These are phyloP conservation scores for Gliomastix tumulicola DNA, from an alignment of 2,329 filamentous ascomycete genomes.

Conservation along the genomic window DNA sequence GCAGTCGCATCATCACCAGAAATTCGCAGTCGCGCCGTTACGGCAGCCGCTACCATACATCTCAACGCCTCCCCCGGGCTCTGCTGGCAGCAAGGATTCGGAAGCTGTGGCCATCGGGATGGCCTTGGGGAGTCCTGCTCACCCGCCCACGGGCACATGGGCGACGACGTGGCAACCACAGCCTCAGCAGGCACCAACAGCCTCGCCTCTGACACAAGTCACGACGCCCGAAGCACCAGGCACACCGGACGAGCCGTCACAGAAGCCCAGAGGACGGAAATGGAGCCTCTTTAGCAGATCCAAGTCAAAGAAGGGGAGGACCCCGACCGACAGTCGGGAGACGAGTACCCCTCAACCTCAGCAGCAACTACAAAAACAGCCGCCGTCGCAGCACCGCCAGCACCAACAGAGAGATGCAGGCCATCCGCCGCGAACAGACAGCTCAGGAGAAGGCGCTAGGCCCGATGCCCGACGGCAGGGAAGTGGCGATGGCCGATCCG, in stretches of 20 bases:
- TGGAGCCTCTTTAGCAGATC: conserved; percentile 48
- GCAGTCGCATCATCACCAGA: too few species aligned
- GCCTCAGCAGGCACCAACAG: conserved; percentile 1
- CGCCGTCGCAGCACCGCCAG: too few species aligned
- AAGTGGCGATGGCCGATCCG: not conserved
- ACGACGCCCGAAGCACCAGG: not conserved
- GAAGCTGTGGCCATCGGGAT: conserved; percentile 53
- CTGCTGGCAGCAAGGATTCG: not conserved
- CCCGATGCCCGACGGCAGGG: too few species aligned
- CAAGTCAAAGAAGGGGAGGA: conserved; percentile 21
- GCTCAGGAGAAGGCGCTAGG: too few species aligned
- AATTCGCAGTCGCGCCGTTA: too few species aligned
- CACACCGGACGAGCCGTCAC: conserved; percentile 9
- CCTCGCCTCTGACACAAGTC: conserved; percentile 9
- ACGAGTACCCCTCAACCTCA: not conserved
- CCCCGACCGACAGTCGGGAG: not conserved
- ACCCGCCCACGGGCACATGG: conserved; percentile 18
- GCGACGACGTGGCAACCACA: conserved; percentile 21
- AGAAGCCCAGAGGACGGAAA: conserved; percentile 44
- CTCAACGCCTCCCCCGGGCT: not conserved
- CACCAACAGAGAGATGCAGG: too few species aligned
- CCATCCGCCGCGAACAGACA: too few species aligned
- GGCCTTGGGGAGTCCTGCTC: conserved; percentile 65
- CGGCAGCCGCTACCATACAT: too few species aligned
- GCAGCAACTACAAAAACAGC: too few species aligned